Base-by-base conservation (phyloP, 768 basidiomycete genomes). In the Psilocybe tampanensis region DNA sequence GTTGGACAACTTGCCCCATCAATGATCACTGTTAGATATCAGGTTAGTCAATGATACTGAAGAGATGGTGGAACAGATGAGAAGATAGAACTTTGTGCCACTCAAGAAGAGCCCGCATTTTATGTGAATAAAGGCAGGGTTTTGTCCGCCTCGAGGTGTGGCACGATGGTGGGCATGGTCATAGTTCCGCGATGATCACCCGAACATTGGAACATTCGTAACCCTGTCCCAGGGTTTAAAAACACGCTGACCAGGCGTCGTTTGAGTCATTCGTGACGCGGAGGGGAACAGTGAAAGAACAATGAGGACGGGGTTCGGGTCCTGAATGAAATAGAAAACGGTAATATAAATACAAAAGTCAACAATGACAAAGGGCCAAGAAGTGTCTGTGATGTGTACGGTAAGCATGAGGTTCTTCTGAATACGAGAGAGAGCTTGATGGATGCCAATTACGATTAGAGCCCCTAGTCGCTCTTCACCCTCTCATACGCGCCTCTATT, bases 401-500 rank as follows among this genome's bases (percentile, higher is more conserved):
- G 29, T 29, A n/a, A 39, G 36, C 15, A 39, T 3, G 3, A 13
- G 12, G 6, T 13, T 39, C 36, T 15, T 39, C 36, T 44, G 22
- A 44, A 44, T 8, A 47, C 11, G 22, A 47, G 22, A 12, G 45
- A 22, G n/a, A 47, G 24, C 13, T 24, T 8, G 45, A 34, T 8
- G 26, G 45, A 17, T 39, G 12, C 15, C 11, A n/a, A 44, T n/a
- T 17, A 19, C 43, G 19, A 44, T 6, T 21, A 19, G 41, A 17
- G n/a, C 33, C 13, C 33, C 44, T 55, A 83, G 42, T 86, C 84
- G 52, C 60, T 76, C 76, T 85, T 85, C 34, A 83, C 78, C 43
- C 78, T 68, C 60, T 85, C 81, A 58, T 83, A 81, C 2, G 75
- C 76, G 13, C 64, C 68, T 56, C 74, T 72, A 18, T 52, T 56